These are phyloP conservation scores for Hyphopichia fennica DNA, from an alignment of 1,139 yeast genomes.

Conservation along the genomic window DNA sequence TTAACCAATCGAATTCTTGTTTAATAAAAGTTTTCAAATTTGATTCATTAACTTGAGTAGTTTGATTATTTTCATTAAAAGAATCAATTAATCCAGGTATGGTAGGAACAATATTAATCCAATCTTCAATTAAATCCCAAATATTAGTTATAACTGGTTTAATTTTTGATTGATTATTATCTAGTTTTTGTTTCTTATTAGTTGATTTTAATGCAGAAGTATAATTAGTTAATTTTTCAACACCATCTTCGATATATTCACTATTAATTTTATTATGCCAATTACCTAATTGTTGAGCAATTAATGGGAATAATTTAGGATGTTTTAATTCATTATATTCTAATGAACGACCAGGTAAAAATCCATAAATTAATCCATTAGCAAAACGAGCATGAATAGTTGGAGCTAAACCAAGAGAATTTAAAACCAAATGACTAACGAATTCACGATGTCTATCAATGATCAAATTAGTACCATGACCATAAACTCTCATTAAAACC, in stretches of 20 bases:
- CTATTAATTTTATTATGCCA: constrained; percentile 60
- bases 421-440: constrained; percentile 65
- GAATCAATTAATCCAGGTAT: constrained; percentile 42
- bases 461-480: constrained; percentile 70
- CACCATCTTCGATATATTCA: constrained; percentile 50
- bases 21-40: constrained; percentile 41
- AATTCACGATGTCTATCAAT: constrained; percentile 78
- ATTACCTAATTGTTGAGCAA: constrained; percentile 68
- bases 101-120: constrained; percentile 63
- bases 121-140: constrained; percentile 61
- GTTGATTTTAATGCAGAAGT: constrained; percentile 18
- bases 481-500: constrained; percentile 71
- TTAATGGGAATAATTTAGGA: constrained; percentile 50
- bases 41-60: constrained; percentile 21
- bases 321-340: constrained; percentile 55
- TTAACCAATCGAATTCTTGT: constrained; percentile 59
- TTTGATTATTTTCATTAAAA: constrained; percentile 34
- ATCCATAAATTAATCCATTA: constrained; percentile 76
- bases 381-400: constrained; percentile 66
- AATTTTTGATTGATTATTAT: constrained; percentile 16
- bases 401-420: constrained; percentile 66
- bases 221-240: constrained; percentile 43
- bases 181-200: constrained; percentile 8
- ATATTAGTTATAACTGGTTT: constrained; percentile 44
- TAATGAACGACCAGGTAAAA: constrained; percentile 62